Base-by-base conservation (phyloP, 2,329 filamentous ascomycete species). In the Penicillium griseofulvum region DNA sequence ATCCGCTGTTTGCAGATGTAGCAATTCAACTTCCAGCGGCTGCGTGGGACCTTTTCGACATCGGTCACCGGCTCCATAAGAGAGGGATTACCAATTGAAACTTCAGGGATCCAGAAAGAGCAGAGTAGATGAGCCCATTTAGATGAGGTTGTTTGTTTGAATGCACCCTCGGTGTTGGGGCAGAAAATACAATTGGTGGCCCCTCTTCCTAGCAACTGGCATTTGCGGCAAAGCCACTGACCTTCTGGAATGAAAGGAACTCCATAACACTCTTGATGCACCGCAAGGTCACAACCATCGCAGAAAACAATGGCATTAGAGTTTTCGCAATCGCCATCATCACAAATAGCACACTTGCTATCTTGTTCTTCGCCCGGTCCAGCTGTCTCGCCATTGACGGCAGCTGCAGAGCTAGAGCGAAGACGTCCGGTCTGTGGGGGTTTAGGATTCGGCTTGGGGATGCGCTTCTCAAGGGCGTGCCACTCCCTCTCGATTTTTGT, bases 401-500 rank as follows among this genome's bases (percentile, higher is more conserved):
- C 93, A 26, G 91, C 93, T 44, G 93, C 93, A 53, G 91, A 96
- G 72, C 92, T 96, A 41, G 93, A 97, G 56, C 93, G 85, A 17
- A 92, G 93, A 34, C 93, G 83, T 70, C 97, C 92, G 4, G 91
- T 97, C 75, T 97, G 93, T 14, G 93, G 92, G 43, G 94, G 92
- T 66, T 97, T 97, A 0, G 93, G 93, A 68, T 96, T 96, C 14
- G 92, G 91, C 71, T 99, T 99, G 0, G 94, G 94, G 69, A 99
- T 97, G 57, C 91, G 84, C 78, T 96, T 97, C 74, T 99, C 94
- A 8, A 99, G 79, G 6, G 90, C 89, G 72, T 97, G 91, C 90
- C 94, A 99, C 72, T 97, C 93, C 75, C 97, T 97, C 74, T 99
- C 94, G 56, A 99, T 97, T 73, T 97, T 97, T 10, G 94, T 99